A percentile compares a stretch with the other conserved stretches of the same genome.
Evolutionary conservation across 306 rosid genomes (phyloP).

Genomic region (Dalbergia cultrata): DNA sequence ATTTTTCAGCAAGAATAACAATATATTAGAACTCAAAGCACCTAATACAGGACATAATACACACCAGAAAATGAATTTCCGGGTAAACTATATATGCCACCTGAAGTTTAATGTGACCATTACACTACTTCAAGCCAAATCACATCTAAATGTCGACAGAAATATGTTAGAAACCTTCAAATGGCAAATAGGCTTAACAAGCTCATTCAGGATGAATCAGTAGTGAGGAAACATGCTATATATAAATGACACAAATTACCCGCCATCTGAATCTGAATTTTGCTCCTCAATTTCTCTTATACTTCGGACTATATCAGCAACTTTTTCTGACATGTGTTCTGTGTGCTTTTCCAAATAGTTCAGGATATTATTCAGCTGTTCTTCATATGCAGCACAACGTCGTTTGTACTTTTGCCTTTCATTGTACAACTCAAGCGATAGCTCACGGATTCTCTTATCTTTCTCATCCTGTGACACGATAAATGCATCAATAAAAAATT

Average conservation of each 20-base stretch:
- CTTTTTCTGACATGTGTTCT: slow-evolving; percentile 69
- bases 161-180: slow-evolving; percentile 22
- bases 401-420: slow-evolving; percentile 76
- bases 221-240: slow-evolving; percentile 18
- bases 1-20: slow-evolving; percentile 19
- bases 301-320: slow-evolving; percentile 62
- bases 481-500: slow-evolving; percentile 14
- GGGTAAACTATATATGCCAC: slow-evolving; percentile 27
- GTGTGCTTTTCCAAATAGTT: slow-evolving; percentile 71
- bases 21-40: slow-evolving; percentile 1
- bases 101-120: slow-evolving; percentile 32
- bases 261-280: slow-evolving; percentile 51
- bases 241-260: slow-evolving; percentile 40
- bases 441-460: slow-evolving; percentile 75
- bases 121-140: slow-evolving; percentile 37
- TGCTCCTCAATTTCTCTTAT: slow-evolving; percentile 74
- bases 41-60: slow-evolving; percentile 40
- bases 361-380: slow-evolving; percentile 62
- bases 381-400: slow-evolving; percentile 79
- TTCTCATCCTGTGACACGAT: slow-evolving; percentile 69
- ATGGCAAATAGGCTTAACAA: slow-evolving; percentile 16
- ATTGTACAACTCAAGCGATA: slow-evolving; percentile 69
- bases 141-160: slow-evolving; percentile 27
- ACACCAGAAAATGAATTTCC: slow-evolving; percentile 36
- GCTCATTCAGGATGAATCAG: slow-evolving; percentile 4